Evolutionary conservation across 768 basidiomycete species (phyloP), one percentile per base, ranked within the genome.

Genomic region (Lactarius sanguifluus): DNA sequence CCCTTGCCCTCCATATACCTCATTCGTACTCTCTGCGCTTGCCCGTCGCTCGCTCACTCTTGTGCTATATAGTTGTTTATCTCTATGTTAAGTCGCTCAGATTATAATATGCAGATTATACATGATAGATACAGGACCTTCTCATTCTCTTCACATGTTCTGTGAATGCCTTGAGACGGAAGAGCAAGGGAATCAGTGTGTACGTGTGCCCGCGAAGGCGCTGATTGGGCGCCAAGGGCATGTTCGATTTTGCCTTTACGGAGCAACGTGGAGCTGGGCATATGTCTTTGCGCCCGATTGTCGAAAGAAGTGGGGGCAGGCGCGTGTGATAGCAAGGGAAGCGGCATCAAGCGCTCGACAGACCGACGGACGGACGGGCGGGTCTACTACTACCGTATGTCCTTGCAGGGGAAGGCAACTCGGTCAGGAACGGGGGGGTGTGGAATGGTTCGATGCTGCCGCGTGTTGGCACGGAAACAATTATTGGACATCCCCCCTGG

Each of bases 31-130:
- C 38, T 41, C 16, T 6, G 36, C 47, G 61, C 45, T 23, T 38
- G 59, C 54, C 10, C 43, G 8, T 52, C 50, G 12, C 25, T 52
- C 50, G 25, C 65, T 58, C 61, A 66, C 58, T 57, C 64, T 57
- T 66, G 65, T 66, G 65, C 61, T 66, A 61, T 64, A 64, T 66
- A 57, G 57, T 66, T 66, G 65, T 66, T 62, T 62, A 59, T 59
- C 65, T 50, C 23, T 66, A 66, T 66, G 65, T 62, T 62, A 66
- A 66, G 36, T 47, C 52, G 47, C 23, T 52, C 61, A 50, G 2
- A 57, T 62, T 66, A 62, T 58, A 62, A 62, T 66, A 58, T 66
- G 65, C 65, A 66, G 57, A 66, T 58, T 58, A 62, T 36, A 52
- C 15, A 66, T 15, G 25, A 52, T 66, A 66, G 56, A 66, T 66